Evolutionary conservation across 2,329 filamentous ascomycete species (phyloP).

Genomic region (Thermothelomyces thermophilus): DNA sequence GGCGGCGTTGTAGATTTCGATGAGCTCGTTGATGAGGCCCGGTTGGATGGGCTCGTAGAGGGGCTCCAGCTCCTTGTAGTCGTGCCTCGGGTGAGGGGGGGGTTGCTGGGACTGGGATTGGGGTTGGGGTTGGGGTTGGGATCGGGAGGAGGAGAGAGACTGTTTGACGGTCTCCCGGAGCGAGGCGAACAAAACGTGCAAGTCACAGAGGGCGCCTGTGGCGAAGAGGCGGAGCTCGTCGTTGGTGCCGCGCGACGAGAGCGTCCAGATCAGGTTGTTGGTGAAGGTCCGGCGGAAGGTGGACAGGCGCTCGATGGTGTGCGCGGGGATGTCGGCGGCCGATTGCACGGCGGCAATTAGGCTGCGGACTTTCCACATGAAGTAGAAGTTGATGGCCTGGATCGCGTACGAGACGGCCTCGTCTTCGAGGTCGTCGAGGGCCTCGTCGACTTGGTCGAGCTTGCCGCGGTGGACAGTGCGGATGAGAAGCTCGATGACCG

Average conservation of each 20-base stretch:
- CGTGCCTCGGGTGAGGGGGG: not conserved
- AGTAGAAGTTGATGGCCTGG: slow-evolving; percentile 75
- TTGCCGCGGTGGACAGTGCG: slow-evolving; percentile 68
- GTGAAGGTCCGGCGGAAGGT: slow-evolving; percentile 50
- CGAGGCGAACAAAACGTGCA: slow-evolving; percentile 72
- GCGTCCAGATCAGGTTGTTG: slow-evolving; percentile 58
- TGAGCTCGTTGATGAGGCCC: slow-evolving; percentile 58
- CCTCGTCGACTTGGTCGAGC: slow-evolving; percentile 60
- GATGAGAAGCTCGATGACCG: slow-evolving; percentile 62
- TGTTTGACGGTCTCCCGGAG: slow-evolving; percentile 52
- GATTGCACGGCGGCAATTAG: slow-evolving; percentile 49
- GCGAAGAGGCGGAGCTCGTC: slow-evolving; percentile 74
- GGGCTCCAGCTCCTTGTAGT: slow-evolving; percentile 47
- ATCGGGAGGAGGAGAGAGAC: too few relatives aligned
- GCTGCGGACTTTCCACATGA: slow-evolving; percentile 81
- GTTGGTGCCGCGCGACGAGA: slow-evolving; percentile 61
- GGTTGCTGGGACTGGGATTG: not conserved
- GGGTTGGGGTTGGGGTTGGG: slow-evolving; percentile 1
- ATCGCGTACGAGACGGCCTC: slow-evolving; percentile 70
- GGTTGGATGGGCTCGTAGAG: slow-evolving; percentile 64
- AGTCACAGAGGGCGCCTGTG: slow-evolving; percentile 70
- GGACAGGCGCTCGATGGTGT: slow-evolving; percentile 55
- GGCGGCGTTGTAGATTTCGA: slow-evolving; percentile 68
- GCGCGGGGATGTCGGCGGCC: slow-evolving; percentile 48
- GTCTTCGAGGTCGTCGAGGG: slow-evolving; percentile 71